phyloP scores from a whole-genome alignment of 306 rosid genomes.

The Sechiopsis laciniata region DNA sequence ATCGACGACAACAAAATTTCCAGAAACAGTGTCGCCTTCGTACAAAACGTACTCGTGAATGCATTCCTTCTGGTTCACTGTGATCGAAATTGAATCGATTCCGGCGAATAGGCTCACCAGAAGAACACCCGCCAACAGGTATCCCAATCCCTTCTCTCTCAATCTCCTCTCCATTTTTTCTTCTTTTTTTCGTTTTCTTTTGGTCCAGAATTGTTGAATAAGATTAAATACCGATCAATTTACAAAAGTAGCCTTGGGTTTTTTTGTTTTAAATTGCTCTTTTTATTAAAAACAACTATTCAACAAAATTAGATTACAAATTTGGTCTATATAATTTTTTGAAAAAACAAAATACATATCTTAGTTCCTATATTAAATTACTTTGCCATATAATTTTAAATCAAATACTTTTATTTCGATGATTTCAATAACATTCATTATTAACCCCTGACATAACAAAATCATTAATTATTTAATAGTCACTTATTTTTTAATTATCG shows the following conservation, averaged over 20 bases:
- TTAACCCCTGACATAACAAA: no score
- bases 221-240: not conserved
- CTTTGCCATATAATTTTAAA: no score
- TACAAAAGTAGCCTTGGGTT: not conserved
- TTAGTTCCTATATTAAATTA: no score
- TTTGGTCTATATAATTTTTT: no score
- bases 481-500: no score
- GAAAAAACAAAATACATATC: no score
- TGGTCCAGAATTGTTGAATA: no score
- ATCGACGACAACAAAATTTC: conserved; percentile 89
- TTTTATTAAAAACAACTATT: not conserved
- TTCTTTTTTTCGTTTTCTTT: not conserved
- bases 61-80: conserved; percentile 80
- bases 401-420: no score
- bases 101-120: conserved; percentile 41
- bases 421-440: no score
- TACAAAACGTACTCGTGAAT: conserved; percentile 79
- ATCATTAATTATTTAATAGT: no score
- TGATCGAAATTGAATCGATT: conserved; percentile 65
- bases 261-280: not conserved
- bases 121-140: conserved; percentile 37
- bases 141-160: conserved; percentile 29
- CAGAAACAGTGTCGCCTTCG: conserved; percentile 74
- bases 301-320: no score
- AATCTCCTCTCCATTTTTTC: conserved; percentile 35